Conservation (phyloP, 2,329 filamentous ascomycete genomes). For the Aspergillus oerlinghausenensis region DNA sequence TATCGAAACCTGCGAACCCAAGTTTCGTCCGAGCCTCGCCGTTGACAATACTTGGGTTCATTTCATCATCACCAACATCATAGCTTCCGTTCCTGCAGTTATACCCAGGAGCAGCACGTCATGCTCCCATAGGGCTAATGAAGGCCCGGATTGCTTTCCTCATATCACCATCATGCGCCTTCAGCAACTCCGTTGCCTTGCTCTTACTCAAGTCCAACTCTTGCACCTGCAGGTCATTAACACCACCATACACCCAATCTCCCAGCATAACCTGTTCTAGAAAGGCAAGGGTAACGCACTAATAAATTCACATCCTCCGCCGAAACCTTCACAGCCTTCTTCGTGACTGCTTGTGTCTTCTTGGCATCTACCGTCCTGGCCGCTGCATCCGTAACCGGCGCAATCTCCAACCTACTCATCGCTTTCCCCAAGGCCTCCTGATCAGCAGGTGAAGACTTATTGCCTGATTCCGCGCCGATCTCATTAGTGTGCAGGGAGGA, state of each 20-base stretch:
- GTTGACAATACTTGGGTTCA: neutral
- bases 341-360: conserved; percentile 30
- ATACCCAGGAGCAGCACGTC: neutral
- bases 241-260: neutral
- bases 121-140: conserved; percentile 25
- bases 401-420: conserved; percentile 46
- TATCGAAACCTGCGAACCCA: neutral
- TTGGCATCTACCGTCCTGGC: conserved; percentile 22
- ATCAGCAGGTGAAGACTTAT: conserved; percentile 34
- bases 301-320: conserved; percentile 44
- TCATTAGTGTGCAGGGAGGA: conserved; percentile 43
- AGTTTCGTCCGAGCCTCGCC: neutral
- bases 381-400: conserved; percentile 24
- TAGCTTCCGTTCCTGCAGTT: neutral
- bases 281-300: conserved; percentile 30
- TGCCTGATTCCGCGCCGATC: conserved; percentile 32
- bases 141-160: conserved; percentile 40
- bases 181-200: conserved; percentile 46
- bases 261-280: neutral
- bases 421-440: conserved; percentile 48
- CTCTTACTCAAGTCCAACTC: conserved; percentile 44
- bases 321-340: conserved; percentile 43
- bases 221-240: conserved; percentile 30
- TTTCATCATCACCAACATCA: neutral
- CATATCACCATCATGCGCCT: conserved; percentile 43